Evolutionary conservation across 2,329 filamentous ascomycete species (phyloP), one percentile per base, ranked within the genome.

Genomic region (Arthrocladium fulminans): DNA sequence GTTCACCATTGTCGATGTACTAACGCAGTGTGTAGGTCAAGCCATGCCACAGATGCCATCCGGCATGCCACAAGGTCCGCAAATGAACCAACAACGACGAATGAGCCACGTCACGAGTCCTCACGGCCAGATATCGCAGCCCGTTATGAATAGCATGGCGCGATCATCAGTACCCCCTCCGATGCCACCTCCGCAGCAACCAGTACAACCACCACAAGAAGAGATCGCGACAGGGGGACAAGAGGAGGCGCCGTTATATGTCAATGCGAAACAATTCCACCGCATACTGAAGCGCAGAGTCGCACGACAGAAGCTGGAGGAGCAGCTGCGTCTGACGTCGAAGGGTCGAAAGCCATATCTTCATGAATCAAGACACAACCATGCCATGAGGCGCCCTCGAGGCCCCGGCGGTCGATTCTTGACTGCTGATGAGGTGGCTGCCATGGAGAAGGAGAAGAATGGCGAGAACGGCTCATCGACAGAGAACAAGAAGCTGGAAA

Each of bases 241-340:
- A 3, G 92, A 97, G 65, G 92, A 98, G 63, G 90, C 90, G 0
- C 92, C 92, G 0, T 73, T 98, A 1, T 98, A 98, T 59, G 92
- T 98, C 61, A 98, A 98, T 61, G 92, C 92, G 3, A 98, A 98
- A 66, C 92, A 98, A 62, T 98, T 98, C 59, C 92, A 98, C 64
- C 85, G 92, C 22, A 98, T 98, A 42, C 70, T 98, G 47, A 97
- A 98, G 73, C 80, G 92, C 50, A 80, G 92, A 51, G 88, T 97
- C 54, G 92, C 92, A 5, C 80, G 92, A 27, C 92, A 97, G 67
- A 88, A 87, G 64, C 74, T 98, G 13, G 92, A 98, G 65, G 92
- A 98, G 65, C 86, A 89, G 47, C 70, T 98, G 37, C 81, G 92
- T 35, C 72, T 97, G 50, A 97, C 92, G 0, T 94, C 85, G 8